Evolutionary conservation across 2,329 filamentous ascomycete species (phyloP), one percentile per base, ranked within the genome.

Genomic region (Arthrobotrys sinensis): DNA sequence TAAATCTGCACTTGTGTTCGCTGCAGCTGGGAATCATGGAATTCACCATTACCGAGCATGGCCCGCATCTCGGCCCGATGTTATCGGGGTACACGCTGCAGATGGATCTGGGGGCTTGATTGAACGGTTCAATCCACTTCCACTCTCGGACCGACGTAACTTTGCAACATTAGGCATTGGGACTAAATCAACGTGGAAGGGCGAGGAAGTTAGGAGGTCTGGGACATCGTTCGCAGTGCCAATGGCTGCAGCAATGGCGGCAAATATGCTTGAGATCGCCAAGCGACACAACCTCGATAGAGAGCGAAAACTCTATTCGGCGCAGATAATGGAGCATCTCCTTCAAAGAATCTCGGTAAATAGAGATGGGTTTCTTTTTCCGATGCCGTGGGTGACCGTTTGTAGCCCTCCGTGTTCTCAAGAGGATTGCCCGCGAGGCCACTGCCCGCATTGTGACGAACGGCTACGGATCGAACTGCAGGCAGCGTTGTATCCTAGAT

Each of bases 91-190:
- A 5, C 34, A 36, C 10, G 34, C 34, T 10, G 34, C 34, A 11
- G 34, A 36, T 36, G 34, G 34, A 36, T 10, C 5, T 10, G 34
- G 34, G 5, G 10, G 10, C 10, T 36, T 36, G 10, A 36, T 36
- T 36, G 10, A 11, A 4, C 4, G 10, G 5, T 36, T 36, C 34
- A 36, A 11, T 10, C 34, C 34, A 5, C 34, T 10, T 36, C 34
- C 34, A 6, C 5, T 48, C 5, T 6, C 5, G 4, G 19, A 48
- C 14, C 45, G 45, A 6, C 6, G 6, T 21, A 48, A 48, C 45
- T 48, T 48, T 48, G 45, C 45, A n/a, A n/a, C 45, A n/a, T n/a
- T 48, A n/a, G 45, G 45, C 14, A 48, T 48, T n/a, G 45, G 45
- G 14, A 48, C 45, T 48, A 48, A 21, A 48, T 48, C 45, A 48